Evolutionary conservation across 805 yeast genomes (phyloP).

Genomic region (Saccharomycopsis sp.): DNA sequence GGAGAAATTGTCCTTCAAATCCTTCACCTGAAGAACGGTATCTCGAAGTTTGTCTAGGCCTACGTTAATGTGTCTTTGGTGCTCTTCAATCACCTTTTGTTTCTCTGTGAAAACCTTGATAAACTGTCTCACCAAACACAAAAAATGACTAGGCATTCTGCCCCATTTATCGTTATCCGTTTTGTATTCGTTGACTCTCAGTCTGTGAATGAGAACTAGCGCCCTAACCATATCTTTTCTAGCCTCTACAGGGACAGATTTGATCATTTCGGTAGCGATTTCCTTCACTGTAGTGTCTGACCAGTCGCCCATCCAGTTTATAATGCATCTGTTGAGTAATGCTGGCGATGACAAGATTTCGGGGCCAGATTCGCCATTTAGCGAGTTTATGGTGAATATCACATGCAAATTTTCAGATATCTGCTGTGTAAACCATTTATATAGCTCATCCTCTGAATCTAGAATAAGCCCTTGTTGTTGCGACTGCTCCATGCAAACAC

Average conservation of each 20-base stretch:
- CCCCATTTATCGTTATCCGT: conserved; percentile 8
- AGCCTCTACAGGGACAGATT: conserved; percentile 46
- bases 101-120: conserved; percentile 35
- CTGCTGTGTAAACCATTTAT: conserved; percentile 65
- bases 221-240: conserved; percentile 43
- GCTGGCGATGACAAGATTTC: conserved; percentile 77
- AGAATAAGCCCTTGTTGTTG: conserved; percentile 53
- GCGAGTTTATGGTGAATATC: conserved; percentile 65
- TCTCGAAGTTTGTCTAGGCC: conserved; percentile 76
- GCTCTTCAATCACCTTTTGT: conserved; percentile 47
- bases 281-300: conserved; percentile 40
- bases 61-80: conserved; percentile 61
- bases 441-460: conserved; percentile 63
- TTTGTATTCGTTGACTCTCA: background rate
- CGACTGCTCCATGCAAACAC: conserved; percentile 49
- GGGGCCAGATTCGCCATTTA: conserved; percentile 30
- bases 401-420: conserved; percentile 73
- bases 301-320: conserved; percentile 91
- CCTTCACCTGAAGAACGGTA: conserved; percentile 65
- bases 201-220: conserved; percentile 41
- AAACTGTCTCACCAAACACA: conserved; percentile 45
- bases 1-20: conserved; percentile 47
- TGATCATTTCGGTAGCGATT: conserved; percentile 40
- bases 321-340: conserved; percentile 78
- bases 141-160: conserved; percentile 47